A percentile compares a stretch with the other conserved stretches of the same genome.
Evolutionary conservation across 441 rosid species (phyloP).

Genomic region (Monsonia emarginata): DNA sequence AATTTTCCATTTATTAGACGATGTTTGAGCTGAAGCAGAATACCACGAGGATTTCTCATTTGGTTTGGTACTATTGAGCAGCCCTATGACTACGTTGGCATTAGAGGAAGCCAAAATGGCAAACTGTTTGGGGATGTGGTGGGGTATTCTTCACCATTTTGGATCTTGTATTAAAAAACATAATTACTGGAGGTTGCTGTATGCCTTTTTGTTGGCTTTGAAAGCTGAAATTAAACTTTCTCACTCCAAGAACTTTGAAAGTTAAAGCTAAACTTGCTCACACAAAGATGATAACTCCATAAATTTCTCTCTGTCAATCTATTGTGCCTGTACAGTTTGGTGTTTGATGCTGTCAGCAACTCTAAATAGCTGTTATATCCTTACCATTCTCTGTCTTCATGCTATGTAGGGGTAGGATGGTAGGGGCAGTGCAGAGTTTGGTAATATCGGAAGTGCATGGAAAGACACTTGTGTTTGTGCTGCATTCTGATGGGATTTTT

Average conservation of each 20-base stretch:
- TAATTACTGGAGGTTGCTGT: not conserved
- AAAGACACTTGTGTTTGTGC: constrained; percentile 39
- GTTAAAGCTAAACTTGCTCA: too few relatives aligned
- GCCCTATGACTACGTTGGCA: not conserved
- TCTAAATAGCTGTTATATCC: not conserved
- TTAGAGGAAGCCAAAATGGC: not conserved
- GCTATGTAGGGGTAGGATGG: constrained; percentile 54
- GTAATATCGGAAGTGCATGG: constrained; percentile 42
- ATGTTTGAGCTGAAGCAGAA: not conserved
- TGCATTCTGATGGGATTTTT: constrained; percentile 61
- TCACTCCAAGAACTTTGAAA: not conserved
- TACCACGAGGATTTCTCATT: not conserved
- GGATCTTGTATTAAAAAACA: not conserved
- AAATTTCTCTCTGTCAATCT: not conserved
- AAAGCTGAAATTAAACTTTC: not conserved
- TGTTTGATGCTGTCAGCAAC: not conserved
- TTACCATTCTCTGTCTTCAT: not conserved
- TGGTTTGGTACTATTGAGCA: not conserved
- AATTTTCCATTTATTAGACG: not conserved
- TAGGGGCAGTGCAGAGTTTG: constrained; percentile 61
- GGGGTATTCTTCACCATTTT: not conserved
- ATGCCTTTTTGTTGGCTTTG: not conserved
- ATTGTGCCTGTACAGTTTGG: not conserved
- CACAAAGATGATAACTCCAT: not conserved
- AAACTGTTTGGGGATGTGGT: not conserved